A percentile compares a stretch with the other conserved stretches of the same genome.
phyloP scores from a whole-genome alignment of 148 eudicot species.

The Arbutus unedo region DNA sequence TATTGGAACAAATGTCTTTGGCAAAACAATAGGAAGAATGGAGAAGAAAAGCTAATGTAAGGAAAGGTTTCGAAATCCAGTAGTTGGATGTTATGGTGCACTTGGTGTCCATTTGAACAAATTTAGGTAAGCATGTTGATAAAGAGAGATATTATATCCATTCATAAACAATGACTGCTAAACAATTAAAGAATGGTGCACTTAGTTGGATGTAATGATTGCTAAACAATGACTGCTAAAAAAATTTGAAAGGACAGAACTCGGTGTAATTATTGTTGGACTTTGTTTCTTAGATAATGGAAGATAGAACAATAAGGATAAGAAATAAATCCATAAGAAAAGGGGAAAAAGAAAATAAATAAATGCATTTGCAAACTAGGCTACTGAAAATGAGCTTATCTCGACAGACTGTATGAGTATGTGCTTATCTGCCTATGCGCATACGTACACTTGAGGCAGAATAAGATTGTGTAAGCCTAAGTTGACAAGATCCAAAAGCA shows the following conservation, averaged over 20 bases:
- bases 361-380: neutral
- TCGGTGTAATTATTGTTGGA: neutral
- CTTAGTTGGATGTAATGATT: too few species aligned
- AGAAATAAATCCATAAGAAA: neutral
- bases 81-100: neutral
- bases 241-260: neutral
- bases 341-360: neutral
- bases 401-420: neutral
- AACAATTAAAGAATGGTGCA: too few species aligned
- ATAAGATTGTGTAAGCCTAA: neutral
- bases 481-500: neutral
- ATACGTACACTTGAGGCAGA: neutral
- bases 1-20: neutral
- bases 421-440: too few species aligned
- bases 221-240: neutral
- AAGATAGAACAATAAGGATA: neutral
- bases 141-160: constrained; percentile 15
- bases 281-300: neutral
- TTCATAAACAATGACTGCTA: neutral
- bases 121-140: neutral
- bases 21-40: neutral
- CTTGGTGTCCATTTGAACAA: neutral
- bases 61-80: neutral
- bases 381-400: neutral
- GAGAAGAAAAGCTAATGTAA: neutral